Evolutionary conservation across 371 early-diverging fungal species (phyloP).

Genomic region (Mortierella sp.): DNA sequence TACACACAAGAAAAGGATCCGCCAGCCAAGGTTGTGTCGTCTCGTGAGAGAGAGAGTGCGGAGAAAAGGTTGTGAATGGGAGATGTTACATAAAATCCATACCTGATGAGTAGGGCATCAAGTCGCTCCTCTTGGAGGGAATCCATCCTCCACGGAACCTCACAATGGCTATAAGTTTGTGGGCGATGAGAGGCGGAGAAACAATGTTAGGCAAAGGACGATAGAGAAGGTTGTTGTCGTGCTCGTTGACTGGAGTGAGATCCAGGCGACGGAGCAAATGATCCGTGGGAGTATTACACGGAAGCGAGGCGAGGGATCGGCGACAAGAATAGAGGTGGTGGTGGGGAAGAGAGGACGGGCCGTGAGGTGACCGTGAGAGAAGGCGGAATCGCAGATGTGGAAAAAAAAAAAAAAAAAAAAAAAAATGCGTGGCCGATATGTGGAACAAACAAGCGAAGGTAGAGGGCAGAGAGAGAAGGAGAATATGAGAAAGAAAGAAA

Average conservation of each 20-base stretch:
- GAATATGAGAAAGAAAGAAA: slow-evolving; percentile 1
- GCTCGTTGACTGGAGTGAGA: background rate
- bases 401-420: background rate
- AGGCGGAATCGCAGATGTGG: background rate
- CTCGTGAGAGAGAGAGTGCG: background rate
- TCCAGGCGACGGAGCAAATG: background rate
- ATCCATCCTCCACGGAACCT: slow-evolving; percentile 27
- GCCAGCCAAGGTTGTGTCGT: background rate
- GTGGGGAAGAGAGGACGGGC: background rate
- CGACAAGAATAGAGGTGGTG: background rate
- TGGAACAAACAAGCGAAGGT: background rate
- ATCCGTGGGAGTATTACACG: background rate
- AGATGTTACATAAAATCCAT: background rate
- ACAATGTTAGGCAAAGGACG: background rate
- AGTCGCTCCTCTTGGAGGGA: slow-evolving; percentile 29
- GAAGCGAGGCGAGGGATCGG: background rate
- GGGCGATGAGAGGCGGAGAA: background rate
- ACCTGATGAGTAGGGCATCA: slow-evolving; percentile 35
- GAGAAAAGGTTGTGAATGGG: background rate
- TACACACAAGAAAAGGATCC: no score
- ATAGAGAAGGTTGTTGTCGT: background rate
- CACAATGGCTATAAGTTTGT: slow-evolving; percentile 1
- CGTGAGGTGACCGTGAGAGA: background rate
- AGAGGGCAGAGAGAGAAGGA: background rate
- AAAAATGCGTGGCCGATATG: background rate